phyloP scores from a whole-genome alignment of 768 basidiomycete species.

The Galerina marginata region DNA sequence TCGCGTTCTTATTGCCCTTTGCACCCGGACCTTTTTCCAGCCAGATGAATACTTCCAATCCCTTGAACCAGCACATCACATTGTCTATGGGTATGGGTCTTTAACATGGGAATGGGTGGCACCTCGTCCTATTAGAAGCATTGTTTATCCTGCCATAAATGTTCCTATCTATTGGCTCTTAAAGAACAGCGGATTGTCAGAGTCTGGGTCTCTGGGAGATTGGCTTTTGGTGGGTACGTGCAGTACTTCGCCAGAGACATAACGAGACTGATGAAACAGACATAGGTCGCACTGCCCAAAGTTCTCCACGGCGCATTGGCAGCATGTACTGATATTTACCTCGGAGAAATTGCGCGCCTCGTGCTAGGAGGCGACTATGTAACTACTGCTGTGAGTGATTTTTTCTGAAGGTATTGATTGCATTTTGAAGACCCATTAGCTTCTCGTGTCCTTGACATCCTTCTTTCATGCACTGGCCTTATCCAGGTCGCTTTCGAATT shows the following conservation, averaged over 20 bases:
- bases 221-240: slow-evolving; percentile 64
- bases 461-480: slow-evolving; percentile 87
- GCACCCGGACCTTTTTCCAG: slow-evolving; percentile 88
- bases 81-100: slow-evolving; percentile 90
- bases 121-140: slow-evolving; percentile 73
- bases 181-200: slow-evolving; percentile 59
- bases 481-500: slow-evolving; percentile 91
- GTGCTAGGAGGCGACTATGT: slow-evolving; percentile 64
- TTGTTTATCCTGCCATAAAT: slow-evolving; percentile 83
- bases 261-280: slow-evolving; percentile 1
- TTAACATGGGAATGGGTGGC: slow-evolving; percentile 96
- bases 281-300: slow-evolving; percentile 76
- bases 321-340: slow-evolving; percentile 78
- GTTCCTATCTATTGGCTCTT: slow-evolving; percentile 79
- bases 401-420: not conserved
- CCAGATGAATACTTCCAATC: slow-evolving; percentile 98
- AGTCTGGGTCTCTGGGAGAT: slow-evolving; percentile 38
- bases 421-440: slow-evolving; percentile 43
- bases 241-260: not conserved
- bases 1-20: slow-evolving; percentile 67
- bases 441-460: slow-evolving; percentile 81
- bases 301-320: slow-evolving; percentile 79
- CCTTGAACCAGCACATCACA: slow-evolving; percentile 87
- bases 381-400: slow-evolving; percentile 62
- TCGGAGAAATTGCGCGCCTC: slow-evolving; percentile 62